phyloP scores from a whole-genome alignment of 169 alveolate genomes.

The Eimeria praecox region DNA sequence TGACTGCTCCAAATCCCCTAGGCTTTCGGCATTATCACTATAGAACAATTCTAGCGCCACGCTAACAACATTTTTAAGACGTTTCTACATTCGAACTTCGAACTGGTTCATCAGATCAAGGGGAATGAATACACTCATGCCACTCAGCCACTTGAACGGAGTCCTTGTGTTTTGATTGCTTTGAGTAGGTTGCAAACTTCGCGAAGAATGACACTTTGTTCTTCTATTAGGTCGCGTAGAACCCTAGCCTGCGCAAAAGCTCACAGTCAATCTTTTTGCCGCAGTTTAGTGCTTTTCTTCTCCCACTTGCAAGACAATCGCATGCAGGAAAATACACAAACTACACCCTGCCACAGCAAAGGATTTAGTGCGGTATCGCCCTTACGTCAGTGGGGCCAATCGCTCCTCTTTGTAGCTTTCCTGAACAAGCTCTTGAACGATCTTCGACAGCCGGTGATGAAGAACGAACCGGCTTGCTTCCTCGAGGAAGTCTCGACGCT shows the following conservation, averaged over 20 bases:
- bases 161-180: conserved; percentile 6
- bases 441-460: background rate
- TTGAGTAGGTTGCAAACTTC: conserved; percentile 54
- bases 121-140: background rate
- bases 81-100: conserved; percentile 65
- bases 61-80: background rate
- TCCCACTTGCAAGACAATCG: background rate
- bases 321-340: background rate
- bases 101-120: background rate
- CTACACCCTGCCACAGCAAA: background rate
- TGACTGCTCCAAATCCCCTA: background rate
- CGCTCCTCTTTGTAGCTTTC: conserved; percentile 18
- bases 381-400: conserved; percentile 64
- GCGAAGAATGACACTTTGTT: conserved; percentile 55
- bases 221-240: conserved; percentile 56
- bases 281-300: background rate
- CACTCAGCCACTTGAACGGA: background rate
- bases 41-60: background rate
- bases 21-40: background rate
- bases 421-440: background rate
- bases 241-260: conserved; percentile 31
- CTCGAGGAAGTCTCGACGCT: background rate
- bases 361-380: background rate
- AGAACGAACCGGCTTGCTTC: background rate
- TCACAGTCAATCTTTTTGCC: background rate